Evolutionary conservation across 208 protist species (phyloP).

Genomic region (Crithidia mellificae): DNA sequence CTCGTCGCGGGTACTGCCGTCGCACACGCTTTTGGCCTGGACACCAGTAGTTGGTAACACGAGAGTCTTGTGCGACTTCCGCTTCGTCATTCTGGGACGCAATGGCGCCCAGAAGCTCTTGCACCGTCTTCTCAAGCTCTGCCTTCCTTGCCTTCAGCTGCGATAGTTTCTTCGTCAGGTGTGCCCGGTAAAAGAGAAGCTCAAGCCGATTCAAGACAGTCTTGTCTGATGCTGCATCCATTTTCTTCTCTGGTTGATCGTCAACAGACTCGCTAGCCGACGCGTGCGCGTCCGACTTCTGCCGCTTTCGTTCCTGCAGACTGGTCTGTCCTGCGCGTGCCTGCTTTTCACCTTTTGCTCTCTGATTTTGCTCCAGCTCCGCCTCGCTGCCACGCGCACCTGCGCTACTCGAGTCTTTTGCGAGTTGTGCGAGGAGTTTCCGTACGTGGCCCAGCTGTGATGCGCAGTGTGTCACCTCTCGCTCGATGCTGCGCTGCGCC

Average conservation of each 20-base stretch:
- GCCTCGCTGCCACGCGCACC: background rate
- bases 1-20: background rate
- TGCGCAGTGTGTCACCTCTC: background rate
- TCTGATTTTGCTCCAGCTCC: background rate
- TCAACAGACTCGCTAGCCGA: background rate
- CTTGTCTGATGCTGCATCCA: background rate
- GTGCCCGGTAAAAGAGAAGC: background rate
- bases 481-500: conserved; percentile 15
- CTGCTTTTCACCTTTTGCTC: too few relatives aligned
- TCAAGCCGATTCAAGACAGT: too few relatives aligned
- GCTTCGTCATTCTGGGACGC: too few relatives aligned
- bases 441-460: conserved; percentile 1
- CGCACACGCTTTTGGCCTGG: background rate
- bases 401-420: background rate
- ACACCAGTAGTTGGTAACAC: too few relatives aligned
- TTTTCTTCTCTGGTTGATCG: background rate
- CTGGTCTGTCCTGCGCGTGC: background rate
- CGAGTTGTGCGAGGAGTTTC: background rate
- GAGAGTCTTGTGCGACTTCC: too few relatives aligned
- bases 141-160: background rate
- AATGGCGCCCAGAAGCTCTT: conserved; percentile 6
- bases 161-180: background rate
- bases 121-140: background rate
- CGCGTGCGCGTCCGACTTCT: background rate
- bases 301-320: background rate